Conservation (phyloP, 495 filamentous ascomycete species). For the Neurospora sp. region DNA sequence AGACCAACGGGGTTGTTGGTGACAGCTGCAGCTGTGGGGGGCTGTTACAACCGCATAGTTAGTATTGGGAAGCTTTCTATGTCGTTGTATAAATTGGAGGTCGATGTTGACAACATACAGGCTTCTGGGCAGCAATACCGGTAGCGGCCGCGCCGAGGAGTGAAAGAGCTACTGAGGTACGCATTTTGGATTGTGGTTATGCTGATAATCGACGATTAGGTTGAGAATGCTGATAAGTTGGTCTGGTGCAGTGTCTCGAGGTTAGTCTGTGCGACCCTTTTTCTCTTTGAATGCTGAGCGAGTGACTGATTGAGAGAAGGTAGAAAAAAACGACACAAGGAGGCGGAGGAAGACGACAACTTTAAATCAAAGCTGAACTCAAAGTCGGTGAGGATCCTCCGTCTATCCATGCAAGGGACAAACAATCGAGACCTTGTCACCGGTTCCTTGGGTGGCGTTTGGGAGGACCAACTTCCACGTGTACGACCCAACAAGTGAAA, state of each 20-base stretch:
- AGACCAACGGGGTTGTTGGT: slow-evolving; percentile 53
- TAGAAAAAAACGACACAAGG: neutral
- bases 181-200: slow-evolving; percentile 1
- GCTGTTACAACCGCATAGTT: slow-evolving; percentile 20
- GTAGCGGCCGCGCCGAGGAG: neutral
- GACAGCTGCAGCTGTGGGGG: slow-evolving; percentile 47
- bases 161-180: neutral
- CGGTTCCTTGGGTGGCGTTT: neutral
- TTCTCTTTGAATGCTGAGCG: neutral
- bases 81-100: neutral
- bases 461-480: neutral
- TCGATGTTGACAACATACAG: slow-evolving; percentile 3
- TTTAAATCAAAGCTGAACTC: neutral
- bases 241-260: neutral
- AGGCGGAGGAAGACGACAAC: neutral
- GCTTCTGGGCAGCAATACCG: neutral
- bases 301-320: neutral
- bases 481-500: neutral
- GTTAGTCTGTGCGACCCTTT: neutral
- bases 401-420: neutral
- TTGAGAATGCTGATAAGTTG: neutral
- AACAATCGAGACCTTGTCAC: neutral
- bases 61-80: slow-evolving; percentile 2
- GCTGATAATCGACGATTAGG: neutral
- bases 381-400: neutral